A percentile compares a stretch with the other conserved stretches of the same genome.
phyloP scores from a whole-genome alignment of 2,329 filamentous ascomycete species.

The Verticillium albo-atrum region DNA sequence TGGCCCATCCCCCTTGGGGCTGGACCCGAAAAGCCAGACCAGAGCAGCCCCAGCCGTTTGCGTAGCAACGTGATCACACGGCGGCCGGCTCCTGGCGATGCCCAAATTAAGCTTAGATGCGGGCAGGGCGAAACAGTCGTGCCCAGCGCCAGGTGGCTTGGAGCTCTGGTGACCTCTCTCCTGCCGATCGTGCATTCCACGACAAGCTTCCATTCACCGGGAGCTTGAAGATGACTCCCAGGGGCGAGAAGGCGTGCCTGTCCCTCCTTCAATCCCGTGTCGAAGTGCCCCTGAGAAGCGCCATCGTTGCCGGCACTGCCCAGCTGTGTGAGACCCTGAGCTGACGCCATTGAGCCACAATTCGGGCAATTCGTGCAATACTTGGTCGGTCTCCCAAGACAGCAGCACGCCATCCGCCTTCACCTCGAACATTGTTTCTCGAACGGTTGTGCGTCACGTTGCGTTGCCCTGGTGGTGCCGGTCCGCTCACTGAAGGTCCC shows the following conservation, averaged over 20 bases:
- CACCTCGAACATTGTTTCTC: background rate
- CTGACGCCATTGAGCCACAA: background rate
- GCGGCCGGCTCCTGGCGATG: background rate
- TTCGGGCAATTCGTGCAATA: background rate
- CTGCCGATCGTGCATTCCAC: background rate
- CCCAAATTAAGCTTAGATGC: background rate
- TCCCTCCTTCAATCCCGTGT: background rate
- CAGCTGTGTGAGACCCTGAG: background rate
- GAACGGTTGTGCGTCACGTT: background rate
- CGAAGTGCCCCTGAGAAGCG: background rate
- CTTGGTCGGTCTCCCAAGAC: background rate
- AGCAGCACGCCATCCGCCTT: background rate
- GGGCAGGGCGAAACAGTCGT: background rate
- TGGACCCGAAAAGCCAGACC: background rate
- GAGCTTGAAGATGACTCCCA: background rate
- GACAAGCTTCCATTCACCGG: background rate
- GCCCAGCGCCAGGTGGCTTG: background rate
- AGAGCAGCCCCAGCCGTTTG: background rate
- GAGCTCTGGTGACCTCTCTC: background rate
- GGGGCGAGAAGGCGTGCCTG: background rate
- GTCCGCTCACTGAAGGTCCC: background rate
- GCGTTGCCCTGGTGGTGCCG: background rate
- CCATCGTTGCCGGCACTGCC: background rate
- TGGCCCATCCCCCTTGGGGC: background rate
- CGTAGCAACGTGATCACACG: background rate